These are phyloP conservation scores for Amoebophrya sp. DNA, from an alignment of 169 alveolate genomes.

Conservation along the genomic window DNA sequence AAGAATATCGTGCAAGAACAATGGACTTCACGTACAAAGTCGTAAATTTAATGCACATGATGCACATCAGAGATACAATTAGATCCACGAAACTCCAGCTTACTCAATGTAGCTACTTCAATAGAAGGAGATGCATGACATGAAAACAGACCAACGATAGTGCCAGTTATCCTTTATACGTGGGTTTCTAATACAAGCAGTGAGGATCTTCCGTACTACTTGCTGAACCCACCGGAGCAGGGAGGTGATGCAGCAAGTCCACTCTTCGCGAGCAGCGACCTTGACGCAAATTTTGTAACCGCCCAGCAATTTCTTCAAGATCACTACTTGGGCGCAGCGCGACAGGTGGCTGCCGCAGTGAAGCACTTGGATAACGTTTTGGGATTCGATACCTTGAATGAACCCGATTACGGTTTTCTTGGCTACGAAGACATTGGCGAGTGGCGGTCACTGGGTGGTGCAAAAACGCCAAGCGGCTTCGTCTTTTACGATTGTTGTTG, in stretches of 20 bases:
- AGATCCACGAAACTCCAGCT: too few species aligned
- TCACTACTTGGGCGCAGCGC: slow-evolving; percentile 3
- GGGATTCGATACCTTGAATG: slow-evolving; percentile 35
- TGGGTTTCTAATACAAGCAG: not conserved
- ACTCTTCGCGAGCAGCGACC: not conserved
- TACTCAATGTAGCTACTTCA: too few species aligned
- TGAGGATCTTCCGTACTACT: not conserved
- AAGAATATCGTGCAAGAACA: too few species aligned
- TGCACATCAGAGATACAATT: too few species aligned
- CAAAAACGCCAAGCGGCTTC: not conserved
- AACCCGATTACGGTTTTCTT: slow-evolving; percentile 29
- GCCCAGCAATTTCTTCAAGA: slow-evolving; percentile 15
- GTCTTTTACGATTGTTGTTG: too few species aligned
- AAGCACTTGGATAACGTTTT: not conserved
- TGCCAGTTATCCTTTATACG: too few species aligned
- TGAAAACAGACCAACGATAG: too few species aligned
- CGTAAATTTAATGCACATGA: too few species aligned
- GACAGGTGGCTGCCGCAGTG: not conserved
- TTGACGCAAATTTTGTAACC: not conserved
- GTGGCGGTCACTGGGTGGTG: not conserved
- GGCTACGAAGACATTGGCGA: not conserved
- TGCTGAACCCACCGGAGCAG: not conserved
- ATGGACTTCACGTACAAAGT: too few species aligned
- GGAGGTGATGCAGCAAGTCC: not conserved
- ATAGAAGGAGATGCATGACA: too few species aligned